Base-by-base conservation (phyloP, 768 basidiomycete genomes). In the Mycena belliarum region DNA sequence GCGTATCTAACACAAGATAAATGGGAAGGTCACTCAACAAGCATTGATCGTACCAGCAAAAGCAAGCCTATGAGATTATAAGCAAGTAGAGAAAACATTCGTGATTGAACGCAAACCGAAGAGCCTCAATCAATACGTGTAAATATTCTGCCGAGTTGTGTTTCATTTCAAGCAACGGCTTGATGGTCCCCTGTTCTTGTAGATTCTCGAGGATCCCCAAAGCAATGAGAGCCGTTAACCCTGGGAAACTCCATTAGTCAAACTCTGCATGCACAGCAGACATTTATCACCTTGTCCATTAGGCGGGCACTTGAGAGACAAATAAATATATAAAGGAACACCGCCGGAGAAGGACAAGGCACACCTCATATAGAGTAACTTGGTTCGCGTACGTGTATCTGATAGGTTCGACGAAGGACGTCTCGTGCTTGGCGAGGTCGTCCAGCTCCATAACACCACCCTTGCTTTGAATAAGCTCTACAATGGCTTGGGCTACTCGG, bases 381-480 rank as follows among this genome's bases (percentile, higher is more conserved):
- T 94, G 90, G 9, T 81, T 77, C 20, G 81, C 88, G 65, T 92
- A 98, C 2, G 89, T 93, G 70, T 96, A 96, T 55, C 84, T 87
- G 75, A 98, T 95, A 2, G 97, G 96, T 59, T 94, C 84, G 18
- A 98, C 91, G 37, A 92, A 83, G 5, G 85, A 77, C 0, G 91
- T 86, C 48, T 81, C 73, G 68, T 97, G 95, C 44, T 80, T 78
- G n/a, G 89, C 90, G 38, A 99, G 83, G 70, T 99, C 97, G n/a
- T 89, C 86, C 14, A 98, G 80, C 48, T 88, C 89, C 95, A 99
- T 95, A 9, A 95, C 82, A 20, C 97, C 97, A 18, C 96, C 96
- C 64, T 88, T 82, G 70, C 84, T 86, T 71, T 92, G 76, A 47
- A 97, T 82, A 28, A 98, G 79, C 47, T 94, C 86, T 10, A 95